Evolutionary conservation across 305 asterid genomes (phyloP), one percentile per base, ranked within the genome.

Genomic region (Fraxinus albicans): DNA sequence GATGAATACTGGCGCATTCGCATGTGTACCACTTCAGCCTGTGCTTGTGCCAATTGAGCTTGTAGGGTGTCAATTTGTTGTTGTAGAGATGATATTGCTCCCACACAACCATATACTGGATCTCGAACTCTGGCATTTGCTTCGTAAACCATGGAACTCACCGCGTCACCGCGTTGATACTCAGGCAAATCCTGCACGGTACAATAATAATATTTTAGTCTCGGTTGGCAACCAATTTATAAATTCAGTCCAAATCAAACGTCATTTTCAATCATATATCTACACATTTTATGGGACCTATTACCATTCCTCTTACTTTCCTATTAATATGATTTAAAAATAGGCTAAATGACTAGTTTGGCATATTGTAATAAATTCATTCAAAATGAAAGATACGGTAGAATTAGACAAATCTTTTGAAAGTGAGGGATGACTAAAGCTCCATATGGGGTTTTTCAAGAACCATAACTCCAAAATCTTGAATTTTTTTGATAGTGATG

Each of bases 101-200:
- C 96, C 2, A 91, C 98, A 44, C 98, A 95, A 5, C 97, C 98
- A 77, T 95, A 93, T 2, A 95, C 95, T 0, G 98, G 98, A 87
- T 95, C 98, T 27, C 98, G 88, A 10, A 95, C 92, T 10, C 97
- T 88, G 0, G 97, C 98, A 63, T 95, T 95, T 19, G 98, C 98
- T 83, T 95, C 97, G 25, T 91, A 95, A 1, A 95, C 98, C 98
- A 95, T 95, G 15, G 96, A 90, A 77, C 94, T 95, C 80, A 93
- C 94, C 0, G 98, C 98, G 17, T 95, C 98, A 0, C 95, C 96
- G 44, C 96, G 85, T 47, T 90, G 95, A 53, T 92, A 85, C 81
- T 94, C 96, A 0, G 92, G 87, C 87, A 95, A 84, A 58, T 95
- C 99, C 99, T 95, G 87, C 82, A 83, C 23, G 8, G 21, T 73